phyloP scores from a whole-genome alignment of 2,329 filamentous ascomycete species.

The Aspergillus sp. region DNA sequence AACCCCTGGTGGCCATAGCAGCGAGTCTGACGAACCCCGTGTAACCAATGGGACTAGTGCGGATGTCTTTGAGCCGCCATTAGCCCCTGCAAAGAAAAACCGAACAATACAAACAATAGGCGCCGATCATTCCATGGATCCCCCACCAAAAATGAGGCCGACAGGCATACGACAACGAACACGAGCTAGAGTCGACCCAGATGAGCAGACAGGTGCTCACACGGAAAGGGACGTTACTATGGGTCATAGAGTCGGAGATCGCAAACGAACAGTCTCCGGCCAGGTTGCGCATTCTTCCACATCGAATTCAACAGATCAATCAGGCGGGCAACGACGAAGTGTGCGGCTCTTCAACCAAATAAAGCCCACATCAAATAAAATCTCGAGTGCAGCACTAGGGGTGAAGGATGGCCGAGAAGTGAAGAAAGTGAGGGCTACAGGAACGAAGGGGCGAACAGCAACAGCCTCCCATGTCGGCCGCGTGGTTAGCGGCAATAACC shows the following conservation, averaged over 20 bases:
- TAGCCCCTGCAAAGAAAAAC: slow-evolving; percentile 50
- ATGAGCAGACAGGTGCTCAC: slow-evolving; percentile 38
- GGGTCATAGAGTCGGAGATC: slow-evolving; percentile 53
- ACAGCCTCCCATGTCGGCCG: slow-evolving; percentile 73
- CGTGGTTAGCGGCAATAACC: slow-evolving; percentile 88
- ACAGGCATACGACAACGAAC: slow-evolving; percentile 43
- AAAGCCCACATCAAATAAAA: slow-evolving; percentile 63
- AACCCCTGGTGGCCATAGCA: slow-evolving; percentile 58
- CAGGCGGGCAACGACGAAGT: slow-evolving; percentile 67
- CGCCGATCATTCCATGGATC: slow-evolving; percentile 52
- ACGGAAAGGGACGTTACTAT: slow-evolving; percentile 32
- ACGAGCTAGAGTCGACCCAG: slow-evolving; percentile 39
- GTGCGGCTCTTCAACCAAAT: slow-evolving; percentile 71
- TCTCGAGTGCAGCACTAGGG: slow-evolving; percentile 60
- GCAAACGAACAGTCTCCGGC: slow-evolving; percentile 91
- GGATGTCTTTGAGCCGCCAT: slow-evolving; percentile 43
- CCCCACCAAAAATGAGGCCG: slow-evolving; percentile 65
- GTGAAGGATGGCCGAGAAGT: slow-evolving; percentile 68
- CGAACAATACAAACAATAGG: slow-evolving; percentile 57
- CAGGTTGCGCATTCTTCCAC: slow-evolving; percentile 58
- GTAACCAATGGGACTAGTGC: slow-evolving; percentile 30
- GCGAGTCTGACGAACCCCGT: slow-evolving; percentile 43
- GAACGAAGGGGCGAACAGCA: slow-evolving; percentile 64
- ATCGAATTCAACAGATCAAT: slow-evolving; percentile 62
- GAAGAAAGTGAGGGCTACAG: slow-evolving; percentile 79